Evolutionary conservation across 768 basidiomycete species (phyloP).

Genomic region (Paxillus ammoniavirescens): DNA sequence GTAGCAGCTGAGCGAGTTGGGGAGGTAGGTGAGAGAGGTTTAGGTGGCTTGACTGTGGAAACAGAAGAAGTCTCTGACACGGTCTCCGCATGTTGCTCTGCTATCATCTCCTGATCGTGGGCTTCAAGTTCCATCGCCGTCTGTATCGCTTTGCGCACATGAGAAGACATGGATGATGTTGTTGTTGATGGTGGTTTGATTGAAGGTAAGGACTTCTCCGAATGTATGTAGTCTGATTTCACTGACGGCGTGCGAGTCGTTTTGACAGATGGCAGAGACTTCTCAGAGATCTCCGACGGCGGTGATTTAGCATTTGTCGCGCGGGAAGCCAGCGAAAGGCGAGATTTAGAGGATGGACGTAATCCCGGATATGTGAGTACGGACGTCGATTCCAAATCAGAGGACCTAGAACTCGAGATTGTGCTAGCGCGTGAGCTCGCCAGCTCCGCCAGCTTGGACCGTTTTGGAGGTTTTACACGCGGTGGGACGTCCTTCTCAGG

Average conservation of each 20-base stretch:
- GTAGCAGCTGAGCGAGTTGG: slow-evolving; percentile 22
- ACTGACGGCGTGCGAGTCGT: slow-evolving; percentile 26
- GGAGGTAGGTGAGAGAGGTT: slow-evolving; percentile 17
- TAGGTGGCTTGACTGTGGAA: slow-evolving; percentile 23
- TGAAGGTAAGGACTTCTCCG: slow-evolving; percentile 25
- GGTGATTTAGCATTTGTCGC: slow-evolving; percentile 15
- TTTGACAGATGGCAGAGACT: slow-evolving; percentile 11
- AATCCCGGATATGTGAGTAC: slow-evolving; percentile 71
- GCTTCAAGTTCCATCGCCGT: slow-evolving; percentile 66
- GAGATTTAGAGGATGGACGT: slow-evolving; percentile 65
- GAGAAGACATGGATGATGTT: slow-evolving; percentile 53
- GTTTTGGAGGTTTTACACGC: slow-evolving; percentile 33
- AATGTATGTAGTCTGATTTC: slow-evolving; percentile 20
- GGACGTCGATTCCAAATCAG: slow-evolving; percentile 53
- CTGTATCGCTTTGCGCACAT: slow-evolving; percentile 64
- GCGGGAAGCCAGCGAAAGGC: slow-evolving; percentile 30
- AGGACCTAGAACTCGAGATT: slow-evolving; percentile 51
- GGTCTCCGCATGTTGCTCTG: slow-evolving; percentile 10
- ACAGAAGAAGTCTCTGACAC: slow-evolving; percentile 15
- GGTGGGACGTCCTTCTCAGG: slow-evolving; percentile 23
- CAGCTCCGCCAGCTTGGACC: slow-evolving; percentile 67
- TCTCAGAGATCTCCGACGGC: slow-evolving; percentile 19
- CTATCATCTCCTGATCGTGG: slow-evolving; percentile 35
- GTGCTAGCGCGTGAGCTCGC: slow-evolving; percentile 64
- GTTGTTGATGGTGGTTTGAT: slow-evolving; percentile 27